phyloP scores from a whole-genome alignment of 2,329 filamentous ascomycete genomes.

The Pezicula carpinea region DNA sequence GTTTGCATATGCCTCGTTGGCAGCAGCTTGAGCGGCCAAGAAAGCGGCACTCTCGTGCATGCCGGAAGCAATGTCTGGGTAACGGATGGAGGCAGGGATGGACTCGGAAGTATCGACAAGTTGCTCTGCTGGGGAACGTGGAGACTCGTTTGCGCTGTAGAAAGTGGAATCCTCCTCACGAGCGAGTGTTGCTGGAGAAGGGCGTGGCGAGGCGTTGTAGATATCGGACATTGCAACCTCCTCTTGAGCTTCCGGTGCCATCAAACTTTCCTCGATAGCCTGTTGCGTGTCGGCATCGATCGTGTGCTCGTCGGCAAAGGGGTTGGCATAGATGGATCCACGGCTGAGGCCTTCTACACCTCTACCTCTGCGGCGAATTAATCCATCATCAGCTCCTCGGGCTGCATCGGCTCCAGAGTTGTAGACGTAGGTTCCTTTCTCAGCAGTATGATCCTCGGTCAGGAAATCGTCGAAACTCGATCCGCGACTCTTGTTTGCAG shows the following conservation, averaged over 20 bases:
- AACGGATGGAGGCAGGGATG: conserved; percentile 13
- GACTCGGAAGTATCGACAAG: conserved; percentile 25
- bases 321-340: conserved; percentile 48
- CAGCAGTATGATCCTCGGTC: conserved; percentile 43
- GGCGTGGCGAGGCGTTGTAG: conserved; percentile 22
- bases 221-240: conserved; percentile 54
- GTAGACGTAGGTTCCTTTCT: conserved; percentile 52
- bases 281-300: conserved; percentile 38
- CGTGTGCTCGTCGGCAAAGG: conserved; percentile 41
- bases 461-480: conserved; percentile 55
- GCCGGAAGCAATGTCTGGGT: not conserved
- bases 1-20: conserved; percentile 49
- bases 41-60: conserved; percentile 31
- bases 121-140: conserved; percentile 12
- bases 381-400: conserved; percentile 35
- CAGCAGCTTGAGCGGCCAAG: conserved; percentile 5
- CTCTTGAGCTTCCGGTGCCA: conserved; percentile 34
- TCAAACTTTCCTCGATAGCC: conserved; percentile 35
- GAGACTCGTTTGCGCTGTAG: not conserved
- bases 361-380: conserved; percentile 44
- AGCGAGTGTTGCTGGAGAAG: conserved; percentile 1
- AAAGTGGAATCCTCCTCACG: not conserved
- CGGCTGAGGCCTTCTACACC: conserved; percentile 41
- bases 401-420: conserved; percentile 48
- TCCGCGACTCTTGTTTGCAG: conserved; percentile 24